phyloP scores from a whole-genome alignment of 1,139 yeast genomes.

The Protomyces inouyei region DNA sequence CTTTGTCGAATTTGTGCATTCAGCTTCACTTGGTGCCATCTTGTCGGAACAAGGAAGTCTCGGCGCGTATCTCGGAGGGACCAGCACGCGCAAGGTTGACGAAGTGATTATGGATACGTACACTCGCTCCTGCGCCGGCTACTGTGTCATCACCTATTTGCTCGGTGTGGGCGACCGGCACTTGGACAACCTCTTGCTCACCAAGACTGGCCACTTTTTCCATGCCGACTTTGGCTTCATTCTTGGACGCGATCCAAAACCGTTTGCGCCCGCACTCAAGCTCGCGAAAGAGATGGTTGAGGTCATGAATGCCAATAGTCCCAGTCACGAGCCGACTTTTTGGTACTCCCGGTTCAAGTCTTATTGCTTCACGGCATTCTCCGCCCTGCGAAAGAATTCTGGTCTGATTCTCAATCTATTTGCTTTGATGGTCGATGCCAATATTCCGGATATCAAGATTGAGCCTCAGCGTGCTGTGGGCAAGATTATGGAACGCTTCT shows the following conservation, averaged over 20 bases:
- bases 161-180: slow-evolving; percentile 97
- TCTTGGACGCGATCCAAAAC: slow-evolving; percentile 93
- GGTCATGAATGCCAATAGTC: slow-evolving; percentile 78
- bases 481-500: slow-evolving; percentile 90
- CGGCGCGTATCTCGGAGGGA: slow-evolving; percentile 51
- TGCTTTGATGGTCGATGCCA: slow-evolving; percentile 90
- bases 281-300: slow-evolving; percentile 94
- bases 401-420: slow-evolving; percentile 83
- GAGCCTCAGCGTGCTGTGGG: slow-evolving; percentile 75
- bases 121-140: slow-evolving; percentile 93
- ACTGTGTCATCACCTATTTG: slow-evolving; percentile 90
- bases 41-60: slow-evolving; percentile 62
- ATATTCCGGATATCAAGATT: slow-evolving; percentile 76
- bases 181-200: slow-evolving; percentile 72
- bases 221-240: slow-evolving; percentile 97
- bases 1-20: slow-evolving; percentile 85
- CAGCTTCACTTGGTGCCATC: slow-evolving; percentile 81
- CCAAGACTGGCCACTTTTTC: slow-evolving; percentile 52
- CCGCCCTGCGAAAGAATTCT: slow-evolving; percentile 81
- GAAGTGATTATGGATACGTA: slow-evolving; percentile 84
- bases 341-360: slow-evolving; percentile 82
- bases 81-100: slow-evolving; percentile 49
- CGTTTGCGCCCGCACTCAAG: slow-evolving; percentile 97
- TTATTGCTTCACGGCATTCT: slow-evolving; percentile 91
- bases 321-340: slow-evolving; percentile 54